These are phyloP conservation scores for Chrysopogon serrulatus DNA, from an alignment of 176 grass and related monocot species.

Conservation along the genomic window DNA sequence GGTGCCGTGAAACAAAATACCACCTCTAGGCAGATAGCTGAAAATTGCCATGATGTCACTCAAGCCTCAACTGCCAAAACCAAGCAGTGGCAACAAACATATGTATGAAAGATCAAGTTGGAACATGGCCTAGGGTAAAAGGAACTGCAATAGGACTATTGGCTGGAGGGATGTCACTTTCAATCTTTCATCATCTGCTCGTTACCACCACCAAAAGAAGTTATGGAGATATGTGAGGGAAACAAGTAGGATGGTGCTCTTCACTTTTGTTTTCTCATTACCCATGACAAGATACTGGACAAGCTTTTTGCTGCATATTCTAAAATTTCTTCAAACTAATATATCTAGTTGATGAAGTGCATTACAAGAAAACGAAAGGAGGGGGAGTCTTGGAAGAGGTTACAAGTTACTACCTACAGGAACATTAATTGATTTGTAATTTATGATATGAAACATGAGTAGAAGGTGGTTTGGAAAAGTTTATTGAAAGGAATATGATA, in stretches of 20 bases:
- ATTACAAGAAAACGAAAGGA: slow-evolving; percentile 33
- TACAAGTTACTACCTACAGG: neutral
- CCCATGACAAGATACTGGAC: neutral
- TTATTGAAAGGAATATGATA: slow-evolving; percentile 6
- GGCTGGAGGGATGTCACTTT: slow-evolving; percentile 35
- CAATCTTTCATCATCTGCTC: slow-evolving; percentile 15
- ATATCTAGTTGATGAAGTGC: slow-evolving; percentile 3
- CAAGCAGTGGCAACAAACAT: slow-evolving; percentile 28
- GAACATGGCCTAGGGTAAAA: slow-evolving; percentile 29
- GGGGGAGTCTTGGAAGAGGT: neutral
- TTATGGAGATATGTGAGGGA: neutral
- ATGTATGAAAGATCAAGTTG: slow-evolving; percentile 24
- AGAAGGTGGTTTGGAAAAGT: slow-evolving; percentile 1
- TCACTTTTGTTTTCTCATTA: neutral
- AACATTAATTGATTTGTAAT: slow-evolving; percentile 18
- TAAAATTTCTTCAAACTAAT: slow-evolving; percentile 15
- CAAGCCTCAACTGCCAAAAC: slow-evolving; percentile 3
- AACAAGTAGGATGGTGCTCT: slow-evolving; percentile 8
- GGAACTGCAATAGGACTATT: slow-evolving; percentile 16
- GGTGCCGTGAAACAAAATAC: slow-evolving; percentile 3
- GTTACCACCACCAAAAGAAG: slow-evolving; percentile 17
- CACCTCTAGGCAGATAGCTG: slow-evolving; percentile 14
- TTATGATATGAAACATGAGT: neutral
- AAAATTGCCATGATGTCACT: slow-evolving; percentile 20
- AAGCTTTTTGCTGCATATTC: neutral